Evolutionary conservation across 2,329 filamentous ascomycete species (phyloP).

Genomic region (Aspergillus proliferans): DNA sequence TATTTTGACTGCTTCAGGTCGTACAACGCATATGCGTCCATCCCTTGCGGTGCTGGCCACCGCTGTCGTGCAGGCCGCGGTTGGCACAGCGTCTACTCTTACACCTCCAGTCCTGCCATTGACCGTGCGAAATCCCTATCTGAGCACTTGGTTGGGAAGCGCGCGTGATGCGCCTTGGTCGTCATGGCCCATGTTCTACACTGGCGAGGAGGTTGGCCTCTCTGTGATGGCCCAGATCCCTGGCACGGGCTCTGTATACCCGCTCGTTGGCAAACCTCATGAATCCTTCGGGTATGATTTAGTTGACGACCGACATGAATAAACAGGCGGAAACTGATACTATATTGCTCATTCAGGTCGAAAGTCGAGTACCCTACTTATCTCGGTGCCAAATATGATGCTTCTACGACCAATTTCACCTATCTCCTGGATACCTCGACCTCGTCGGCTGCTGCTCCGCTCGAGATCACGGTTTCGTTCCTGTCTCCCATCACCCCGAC

Average conservation of each 20-base stretch:
- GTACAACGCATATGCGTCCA: constrained; percentile 24
- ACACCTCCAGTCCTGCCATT: constrained; percentile 64
- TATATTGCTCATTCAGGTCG: constrained; percentile 36
- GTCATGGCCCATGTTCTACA: constrained; percentile 83
- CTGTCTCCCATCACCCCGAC: constrained; percentile 75
- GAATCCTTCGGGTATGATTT: constrained; percentile 40
- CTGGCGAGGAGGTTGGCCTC: constrained; percentile 62
- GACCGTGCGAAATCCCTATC: constrained; percentile 69
- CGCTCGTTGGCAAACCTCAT: constrained; percentile 59
- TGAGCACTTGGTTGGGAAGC: constrained; percentile 68
- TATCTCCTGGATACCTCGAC: constrained; percentile 48
- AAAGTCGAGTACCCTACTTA: constrained; percentile 55
- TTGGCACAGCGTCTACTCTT: constrained; percentile 46
- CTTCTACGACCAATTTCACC: constrained; percentile 63
- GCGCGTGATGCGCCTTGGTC: constrained; percentile 72
- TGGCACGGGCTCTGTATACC: constrained; percentile 55
- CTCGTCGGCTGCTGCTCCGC: constrained; percentile 33
- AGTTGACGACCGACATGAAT: neutral
- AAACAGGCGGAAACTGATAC: constrained; percentile 1
- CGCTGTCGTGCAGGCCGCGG: constrained; percentile 35
- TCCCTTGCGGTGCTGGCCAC: constrained; percentile 25
- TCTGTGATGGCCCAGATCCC: constrained; percentile 58
- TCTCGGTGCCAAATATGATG: constrained; percentile 59
- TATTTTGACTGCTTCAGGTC: neutral
- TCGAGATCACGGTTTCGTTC: constrained; percentile 57